Evolutionary conservation across 495 filamentous ascomycete genomes (phyloP).

Genomic region (Extremus antarcticus): DNA sequence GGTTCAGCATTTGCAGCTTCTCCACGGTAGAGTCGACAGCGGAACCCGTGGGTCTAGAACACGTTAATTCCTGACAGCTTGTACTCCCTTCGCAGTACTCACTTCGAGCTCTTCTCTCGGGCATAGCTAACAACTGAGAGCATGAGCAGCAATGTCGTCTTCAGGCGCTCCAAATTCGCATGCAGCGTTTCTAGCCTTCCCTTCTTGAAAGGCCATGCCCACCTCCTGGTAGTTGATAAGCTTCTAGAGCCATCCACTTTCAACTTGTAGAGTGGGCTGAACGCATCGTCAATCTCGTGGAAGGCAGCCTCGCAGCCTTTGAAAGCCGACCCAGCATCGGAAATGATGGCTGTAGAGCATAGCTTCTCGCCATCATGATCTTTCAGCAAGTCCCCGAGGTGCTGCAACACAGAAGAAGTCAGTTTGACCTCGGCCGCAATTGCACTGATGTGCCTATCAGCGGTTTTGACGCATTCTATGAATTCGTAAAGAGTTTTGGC

Average conservation of each 20-base stretch:
- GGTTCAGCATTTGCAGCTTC: background rate
- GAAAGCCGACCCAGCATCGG: background rate
- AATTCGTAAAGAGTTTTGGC: background rate
- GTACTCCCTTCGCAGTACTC: background rate
- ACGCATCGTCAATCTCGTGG: background rate
- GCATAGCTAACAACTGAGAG: background rate
- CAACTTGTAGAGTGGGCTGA: background rate
- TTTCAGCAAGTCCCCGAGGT: background rate
- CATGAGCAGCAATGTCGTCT: background rate
- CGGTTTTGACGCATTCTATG: background rate
- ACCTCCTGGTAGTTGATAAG: background rate
- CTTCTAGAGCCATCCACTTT: background rate
- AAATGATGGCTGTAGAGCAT: background rate
- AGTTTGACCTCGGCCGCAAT: background rate
- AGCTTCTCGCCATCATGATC: background rate
- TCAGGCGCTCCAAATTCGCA: background rate
- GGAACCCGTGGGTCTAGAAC: background rate
- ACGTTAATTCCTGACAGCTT: background rate
- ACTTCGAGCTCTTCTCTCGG: background rate
- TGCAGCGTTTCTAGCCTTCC: background rate
- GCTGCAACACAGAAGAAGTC: background rate
- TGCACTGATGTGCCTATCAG: background rate
- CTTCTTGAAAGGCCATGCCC: background rate
- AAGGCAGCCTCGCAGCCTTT: background rate
- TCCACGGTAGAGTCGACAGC: background rate